These are phyloP conservation scores for Mucor racemosus DNA, from an alignment of 371 early-diverging fungal species.

Conservation along the genomic window DNA sequence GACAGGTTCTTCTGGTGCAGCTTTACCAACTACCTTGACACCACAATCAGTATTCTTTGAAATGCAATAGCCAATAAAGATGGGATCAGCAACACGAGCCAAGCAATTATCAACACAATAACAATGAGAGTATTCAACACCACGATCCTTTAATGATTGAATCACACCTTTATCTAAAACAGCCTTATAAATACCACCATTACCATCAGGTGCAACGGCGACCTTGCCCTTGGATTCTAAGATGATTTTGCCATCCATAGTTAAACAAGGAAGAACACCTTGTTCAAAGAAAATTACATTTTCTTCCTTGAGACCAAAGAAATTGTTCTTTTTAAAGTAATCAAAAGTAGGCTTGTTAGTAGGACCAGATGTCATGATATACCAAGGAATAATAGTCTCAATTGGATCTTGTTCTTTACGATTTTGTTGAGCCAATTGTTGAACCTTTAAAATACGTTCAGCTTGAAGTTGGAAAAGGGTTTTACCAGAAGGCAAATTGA, in stretches of 20 bases:
- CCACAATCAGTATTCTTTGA: constrained; percentile 70
- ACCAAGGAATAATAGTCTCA: constrained; percentile 81
- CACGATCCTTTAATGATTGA: constrained; percentile 57
- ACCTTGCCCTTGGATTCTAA: constrained; percentile 80
- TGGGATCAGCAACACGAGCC: constrained; percentile 93
- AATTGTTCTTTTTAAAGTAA: constrained; percentile 75
- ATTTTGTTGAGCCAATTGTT: constrained; percentile 69
- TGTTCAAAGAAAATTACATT: constrained; percentile 8
- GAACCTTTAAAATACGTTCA: constrained; percentile 85
- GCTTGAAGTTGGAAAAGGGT: constrained; percentile 92
- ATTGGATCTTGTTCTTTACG: constrained; percentile 29
- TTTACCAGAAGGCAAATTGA: constrained; percentile 84
- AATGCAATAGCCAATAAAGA: constrained; percentile 85
- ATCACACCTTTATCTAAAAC: constrained; percentile 68
- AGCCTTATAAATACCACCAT: constrained; percentile 82
- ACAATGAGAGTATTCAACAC: constrained; percentile 77
- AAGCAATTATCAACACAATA: constrained; percentile 97
- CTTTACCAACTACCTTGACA: constrained; percentile 91
- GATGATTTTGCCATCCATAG: constrained; percentile 84
- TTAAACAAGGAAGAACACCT: constrained; percentile 74
- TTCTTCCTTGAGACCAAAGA: constrained; percentile 72
- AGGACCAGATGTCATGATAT: constrained; percentile 95
- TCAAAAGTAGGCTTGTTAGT: constrained; percentile 77
- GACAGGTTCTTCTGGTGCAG: constrained; percentile 85
- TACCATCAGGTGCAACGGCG: constrained; percentile 81